Conservation (phyloP, 306 rosid species). For the Rosa multiflora region DNA sequence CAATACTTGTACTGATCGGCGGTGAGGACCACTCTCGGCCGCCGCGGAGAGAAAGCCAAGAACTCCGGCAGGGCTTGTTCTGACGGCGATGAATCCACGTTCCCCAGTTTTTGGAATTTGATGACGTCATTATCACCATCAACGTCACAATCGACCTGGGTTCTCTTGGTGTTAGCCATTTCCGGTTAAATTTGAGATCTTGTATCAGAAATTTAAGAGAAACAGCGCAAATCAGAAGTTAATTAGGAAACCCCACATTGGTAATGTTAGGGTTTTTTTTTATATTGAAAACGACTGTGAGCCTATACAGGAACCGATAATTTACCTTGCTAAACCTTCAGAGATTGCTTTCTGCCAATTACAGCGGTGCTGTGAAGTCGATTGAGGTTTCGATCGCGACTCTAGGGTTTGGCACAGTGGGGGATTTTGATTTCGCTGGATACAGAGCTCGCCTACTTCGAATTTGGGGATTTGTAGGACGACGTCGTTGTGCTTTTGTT, state of each 20-base stretch:
- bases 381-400: background rate
- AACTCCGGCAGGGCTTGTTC: constrained; percentile 27
- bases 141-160: background rate
- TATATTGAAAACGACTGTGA: background rate
- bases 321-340: background rate
- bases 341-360: background rate
- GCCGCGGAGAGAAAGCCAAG: constrained; percentile 52
- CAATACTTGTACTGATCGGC: constrained; percentile 58
- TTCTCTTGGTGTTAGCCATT: background rate
- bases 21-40: constrained; percentile 35
- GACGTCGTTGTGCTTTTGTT: background rate
- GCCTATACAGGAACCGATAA: too few relatives aligned
- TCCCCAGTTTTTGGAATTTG: background rate
- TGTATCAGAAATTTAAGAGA: background rate
- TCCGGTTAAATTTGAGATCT: background rate
- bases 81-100: background rate
- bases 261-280: background rate
- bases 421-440: background rate
- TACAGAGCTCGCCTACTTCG: background rate
- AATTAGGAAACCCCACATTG: background rate
- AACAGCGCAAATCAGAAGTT: background rate
- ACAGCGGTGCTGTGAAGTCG: background rate
- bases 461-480: background rate
- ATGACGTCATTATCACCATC: background rate
- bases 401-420: background rate